Evolutionary conservation across 371 early-diverging fungal species (phyloP), one percentile per base, ranked within the genome.

Genomic region (Smittium mucronatum): DNA sequence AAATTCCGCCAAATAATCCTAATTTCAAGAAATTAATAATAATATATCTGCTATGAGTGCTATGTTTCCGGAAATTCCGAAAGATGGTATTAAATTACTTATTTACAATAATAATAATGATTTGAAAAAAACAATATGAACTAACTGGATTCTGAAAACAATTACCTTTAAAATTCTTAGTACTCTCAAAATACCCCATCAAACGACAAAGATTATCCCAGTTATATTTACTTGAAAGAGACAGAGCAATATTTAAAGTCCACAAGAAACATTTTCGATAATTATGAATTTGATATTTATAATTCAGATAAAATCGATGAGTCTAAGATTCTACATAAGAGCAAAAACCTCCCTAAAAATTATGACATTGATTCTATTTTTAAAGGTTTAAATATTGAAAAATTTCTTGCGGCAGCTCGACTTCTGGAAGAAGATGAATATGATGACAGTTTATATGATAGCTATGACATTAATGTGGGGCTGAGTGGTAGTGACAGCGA

Each of bases 211-310:
- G n/a, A n/a, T n/a, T n/a, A n/a, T n/a, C n/a, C n/a, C n/a, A n/a
- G n/a, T n/a, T 47, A 5, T 47, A 47, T 47, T 47, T 11, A 47
- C 5, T 11, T 47, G 47, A 47, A 47, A 47, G 47, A 47, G 21
- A 47, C 21, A 21, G 47, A 47, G 21, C 11, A 47, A 47, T 47
- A 47, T 0, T 78, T 94, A 30, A 73, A 81, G 2, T 73, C 71
- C 16, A 86, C 94, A 31, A 81, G 82, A 33, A 95, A 95, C 69
- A 82, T 94, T 21, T 93, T 91, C 75, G 94, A 95, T 73, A 89
- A 91, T 68, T 95, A 95, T 74, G 92, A 90, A 69, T 93, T 93
- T 80, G 95, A 95, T 74, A 82, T 94, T 16, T 91, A 94, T 78
- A 76, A 82, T 21, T 82, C 81, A 34, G 76, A 77, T 0, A 74